A percentile compares a stretch with the other conserved stretches of the same genome.
Conservation (phyloP, 345 rosid genomes). For the Syzygium aromaticum region DNA sequence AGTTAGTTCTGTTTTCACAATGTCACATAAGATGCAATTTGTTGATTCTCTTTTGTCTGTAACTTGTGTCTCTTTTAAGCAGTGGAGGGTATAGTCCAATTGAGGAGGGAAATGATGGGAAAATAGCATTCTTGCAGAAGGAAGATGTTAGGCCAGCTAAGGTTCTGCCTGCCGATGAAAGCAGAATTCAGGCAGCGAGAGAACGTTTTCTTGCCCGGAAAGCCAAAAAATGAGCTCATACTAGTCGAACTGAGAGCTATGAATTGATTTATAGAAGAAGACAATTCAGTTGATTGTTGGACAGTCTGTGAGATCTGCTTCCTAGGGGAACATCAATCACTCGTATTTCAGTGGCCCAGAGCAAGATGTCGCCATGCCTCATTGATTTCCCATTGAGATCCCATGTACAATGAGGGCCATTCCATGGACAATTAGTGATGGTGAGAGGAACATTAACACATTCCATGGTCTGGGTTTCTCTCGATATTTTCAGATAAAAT, state of each 20-base stretch:
- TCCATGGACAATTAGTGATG: background rate
- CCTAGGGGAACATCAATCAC: background rate
- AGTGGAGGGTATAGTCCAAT: conserved; percentile 50
- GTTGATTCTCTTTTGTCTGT: background rate
- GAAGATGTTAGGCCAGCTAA: conserved; percentile 2
- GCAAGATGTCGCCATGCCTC: background rate
- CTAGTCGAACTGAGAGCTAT: background rate
- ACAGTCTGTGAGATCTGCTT: background rate
- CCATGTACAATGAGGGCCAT: background rate
- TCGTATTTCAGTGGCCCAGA: background rate
- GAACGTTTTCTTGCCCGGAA: conserved; percentile 90
- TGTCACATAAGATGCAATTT: background rate
- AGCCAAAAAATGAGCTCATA: conserved; percentile 31
- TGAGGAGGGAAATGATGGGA: conserved; percentile 24
- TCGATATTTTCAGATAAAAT: background rate
- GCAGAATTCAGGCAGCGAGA: conserved; percentile 75
- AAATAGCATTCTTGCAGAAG: conserved; percentile 14
- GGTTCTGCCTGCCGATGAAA: conserved; percentile 29
- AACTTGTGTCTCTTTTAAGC: conserved; percentile 5
- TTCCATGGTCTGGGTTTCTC: background rate
- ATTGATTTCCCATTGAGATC: background rate
- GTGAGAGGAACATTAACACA: background rate
- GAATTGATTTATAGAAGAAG: background rate
- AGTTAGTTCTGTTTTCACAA: background rate
- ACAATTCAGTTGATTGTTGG: background rate